Evolutionary conservation across 352 stramenopile genomes (phyloP).

Genomic region (Phytophthora litchii): DNA sequence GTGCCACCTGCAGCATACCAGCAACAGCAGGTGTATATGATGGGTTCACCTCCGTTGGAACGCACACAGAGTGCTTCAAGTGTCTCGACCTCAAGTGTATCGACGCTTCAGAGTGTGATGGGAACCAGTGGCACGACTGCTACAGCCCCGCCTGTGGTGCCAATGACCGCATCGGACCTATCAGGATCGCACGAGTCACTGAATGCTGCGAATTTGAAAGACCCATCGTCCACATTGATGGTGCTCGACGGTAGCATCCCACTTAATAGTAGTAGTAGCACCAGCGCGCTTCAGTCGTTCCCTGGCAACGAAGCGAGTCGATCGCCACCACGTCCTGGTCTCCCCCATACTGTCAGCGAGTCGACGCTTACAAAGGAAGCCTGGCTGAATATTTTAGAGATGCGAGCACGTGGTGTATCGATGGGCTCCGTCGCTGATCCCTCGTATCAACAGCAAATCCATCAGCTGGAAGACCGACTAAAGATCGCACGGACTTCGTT

Average conservation of each 20-base stretch:
- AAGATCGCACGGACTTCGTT: constrained; percentile 64
- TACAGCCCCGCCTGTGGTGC: constrained; percentile 7
- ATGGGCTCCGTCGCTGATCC: constrained; percentile 62
- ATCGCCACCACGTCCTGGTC: constrained; percentile 34
- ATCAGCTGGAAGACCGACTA: constrained; percentile 68
- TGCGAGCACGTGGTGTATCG: constrained; percentile 64
- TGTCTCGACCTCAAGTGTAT: constrained; percentile 18
- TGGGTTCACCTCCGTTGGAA: constrained; percentile 29
- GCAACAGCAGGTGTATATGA: constrained; percentile 37
- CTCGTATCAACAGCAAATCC: constrained; percentile 61
- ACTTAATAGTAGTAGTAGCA: constrained; percentile 40
- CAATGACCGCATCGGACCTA: constrained; percentile 18
- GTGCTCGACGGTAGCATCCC: constrained; percentile 32
- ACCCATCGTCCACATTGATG: constrained; percentile 41
- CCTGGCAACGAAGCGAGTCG: constrained; percentile 35
- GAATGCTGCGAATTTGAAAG: constrained; percentile 29
- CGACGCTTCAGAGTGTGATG: constrained; percentile 27
- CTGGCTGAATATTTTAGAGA: constrained; percentile 43
- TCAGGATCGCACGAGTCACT: constrained; percentile 24
- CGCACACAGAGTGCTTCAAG: constrained; percentile 22
- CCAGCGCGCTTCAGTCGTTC: constrained; percentile 20
- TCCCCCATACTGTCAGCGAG: constrained; percentile 58
- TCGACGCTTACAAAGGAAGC: constrained; percentile 49
- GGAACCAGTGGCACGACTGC: constrained; percentile 16
- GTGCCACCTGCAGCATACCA: constrained; percentile 29